Evolutionary conservation across 164 flowering plant genomes (phyloP), one percentile per base, ranked within the genome.

Genomic region (Vitis cinerea): DNA sequence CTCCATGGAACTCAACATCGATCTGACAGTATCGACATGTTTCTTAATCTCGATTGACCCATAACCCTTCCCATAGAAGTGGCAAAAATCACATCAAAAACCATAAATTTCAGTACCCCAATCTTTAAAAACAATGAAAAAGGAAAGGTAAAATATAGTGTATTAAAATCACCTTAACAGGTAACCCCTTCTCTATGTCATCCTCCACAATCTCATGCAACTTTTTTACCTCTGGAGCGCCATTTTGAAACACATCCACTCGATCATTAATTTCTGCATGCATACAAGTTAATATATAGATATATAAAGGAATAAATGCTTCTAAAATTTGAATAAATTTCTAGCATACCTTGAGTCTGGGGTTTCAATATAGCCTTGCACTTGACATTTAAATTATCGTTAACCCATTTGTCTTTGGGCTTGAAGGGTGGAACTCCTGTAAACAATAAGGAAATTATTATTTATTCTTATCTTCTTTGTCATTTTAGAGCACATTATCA

Each of bases 1-100:
- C 2, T 75, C 84, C 91, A 94, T 86, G 2, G 84, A 77, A 1
- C 53, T 37, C 68, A 94, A 64, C 82, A 84, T 84, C n/a, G 72
- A 59, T 67, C 78, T 86, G 3, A 88, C 74, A 0, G 51, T 29
- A 0, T 79, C 75, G 10, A 90, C 74, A 13, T 37, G 61, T 55
- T 82, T 75, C 66, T 48, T 65, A 0, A 81, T 83, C 80, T 73
- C 74, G 19, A 72, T 73, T 19, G 63, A 30, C 56, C 47, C 10
- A 27, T 17, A 55, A 23, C 59, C 67, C 74, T 71, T 59, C 37
- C 49, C 9, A 1, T 16, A 8, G 3, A 12, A 6, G 14, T 23
- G 27, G 27, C 27, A 23, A 23, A 23, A 23, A 23, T 4, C 44
- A 4, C 44, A 6, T 6, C 44, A 31, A 31, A 31, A 4, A 31